Percentiles rank a stretch among this genome's conserved stretches.
Evolutionary conservation across 1,139 yeast species (phyloP).

Genomic region (Kurtzmaniella quercitrusa): DNA sequence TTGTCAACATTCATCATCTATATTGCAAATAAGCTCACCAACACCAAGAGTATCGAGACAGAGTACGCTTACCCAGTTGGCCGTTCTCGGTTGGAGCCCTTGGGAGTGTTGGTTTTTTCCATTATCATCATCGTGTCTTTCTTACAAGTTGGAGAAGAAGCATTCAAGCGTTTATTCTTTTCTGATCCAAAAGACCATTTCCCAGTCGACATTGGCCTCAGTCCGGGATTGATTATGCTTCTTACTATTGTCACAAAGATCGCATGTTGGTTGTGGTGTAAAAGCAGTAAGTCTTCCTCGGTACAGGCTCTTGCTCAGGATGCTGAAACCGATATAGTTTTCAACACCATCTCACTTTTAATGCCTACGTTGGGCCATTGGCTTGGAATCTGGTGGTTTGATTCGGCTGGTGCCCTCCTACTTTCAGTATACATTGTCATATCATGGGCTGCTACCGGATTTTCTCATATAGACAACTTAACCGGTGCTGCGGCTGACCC

Average conservation of each 20-base stretch:
- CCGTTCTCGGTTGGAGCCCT: constrained; percentile 67
- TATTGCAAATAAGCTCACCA: constrained; percentile 56
- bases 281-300: constrained; percentile 58
- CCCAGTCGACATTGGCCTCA: constrained; percentile 46
- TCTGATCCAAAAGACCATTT: constrained; percentile 25
- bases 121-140: constrained; percentile 69
- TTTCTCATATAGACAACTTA: constrained; percentile 68
- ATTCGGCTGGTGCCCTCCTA: constrained; percentile 66
- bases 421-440: constrained; percentile 59
- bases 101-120: constrained; percentile 73
- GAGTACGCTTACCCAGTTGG: constrained; percentile 61
- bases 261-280: constrained; percentile 63
- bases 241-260: constrained; percentile 58
- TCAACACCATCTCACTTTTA: constrained; percentile 62
- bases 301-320: constrained; percentile 81
- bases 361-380: constrained; percentile 62
- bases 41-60: constrained; percentile 48
- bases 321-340: constrained; percentile 72
- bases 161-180: constrained; percentile 35
- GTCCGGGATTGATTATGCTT: constrained; percentile 59
- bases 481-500: constrained; percentile 71
- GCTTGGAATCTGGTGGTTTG: constrained; percentile 59
- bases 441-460: constrained; percentile 62
- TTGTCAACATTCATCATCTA: constrained; percentile 71
- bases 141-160: constrained; percentile 67